A percentile compares a stretch with the other conserved stretches of the same genome.
Evolutionary conservation across 345 rosid species (phyloP).

Genomic region (Lumnitzera racemosa): DNA sequence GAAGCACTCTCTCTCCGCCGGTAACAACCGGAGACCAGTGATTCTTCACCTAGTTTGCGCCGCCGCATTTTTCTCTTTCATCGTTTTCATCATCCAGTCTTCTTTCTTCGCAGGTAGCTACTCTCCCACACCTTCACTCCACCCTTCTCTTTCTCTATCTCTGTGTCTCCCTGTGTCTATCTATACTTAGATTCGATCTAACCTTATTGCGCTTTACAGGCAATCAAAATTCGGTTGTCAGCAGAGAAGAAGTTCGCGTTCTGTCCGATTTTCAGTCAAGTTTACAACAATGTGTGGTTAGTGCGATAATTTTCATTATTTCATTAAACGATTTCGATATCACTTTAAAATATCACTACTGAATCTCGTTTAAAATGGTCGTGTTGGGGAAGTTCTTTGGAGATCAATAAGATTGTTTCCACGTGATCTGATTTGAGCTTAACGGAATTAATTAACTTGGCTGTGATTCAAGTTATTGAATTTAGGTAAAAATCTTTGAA

Average conservation of each 20-base stretch:
- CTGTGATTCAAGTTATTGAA: too few species aligned
- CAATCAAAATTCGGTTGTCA: conserved; percentile 22
- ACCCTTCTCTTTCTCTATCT: conserved; percentile 1
- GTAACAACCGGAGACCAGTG: conserved; percentile 28
- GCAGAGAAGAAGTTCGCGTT: conserved; percentile 31
- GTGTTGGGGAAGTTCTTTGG: too few species aligned
- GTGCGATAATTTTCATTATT: conserved; percentile 14
- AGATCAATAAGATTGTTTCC: too few species aligned
- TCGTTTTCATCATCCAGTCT: conserved; percentile 60
- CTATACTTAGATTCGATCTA: conserved; percentile 1
- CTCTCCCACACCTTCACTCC: too few species aligned
- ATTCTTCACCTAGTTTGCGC: conserved; percentile 48
- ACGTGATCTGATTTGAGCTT: too few species aligned
- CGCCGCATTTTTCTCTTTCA: conserved; percentile 43
- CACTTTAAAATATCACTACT: neutral
- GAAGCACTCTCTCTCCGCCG: too few species aligned
- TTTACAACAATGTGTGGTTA: conserved; percentile 87
- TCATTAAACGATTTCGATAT: neutral
- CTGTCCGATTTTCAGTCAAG: conserved; percentile 60
- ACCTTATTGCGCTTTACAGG: conserved; percentile 24
- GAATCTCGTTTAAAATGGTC: neutral
- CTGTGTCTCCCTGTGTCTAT: neutral
- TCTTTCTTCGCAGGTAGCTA: conserved; percentile 51
- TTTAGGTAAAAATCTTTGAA: too few species aligned
- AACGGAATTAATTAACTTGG: too few species aligned